phyloP scores from a whole-genome alignment of 495 filamentous ascomycete species.

The Penicillium waksmanii region DNA sequence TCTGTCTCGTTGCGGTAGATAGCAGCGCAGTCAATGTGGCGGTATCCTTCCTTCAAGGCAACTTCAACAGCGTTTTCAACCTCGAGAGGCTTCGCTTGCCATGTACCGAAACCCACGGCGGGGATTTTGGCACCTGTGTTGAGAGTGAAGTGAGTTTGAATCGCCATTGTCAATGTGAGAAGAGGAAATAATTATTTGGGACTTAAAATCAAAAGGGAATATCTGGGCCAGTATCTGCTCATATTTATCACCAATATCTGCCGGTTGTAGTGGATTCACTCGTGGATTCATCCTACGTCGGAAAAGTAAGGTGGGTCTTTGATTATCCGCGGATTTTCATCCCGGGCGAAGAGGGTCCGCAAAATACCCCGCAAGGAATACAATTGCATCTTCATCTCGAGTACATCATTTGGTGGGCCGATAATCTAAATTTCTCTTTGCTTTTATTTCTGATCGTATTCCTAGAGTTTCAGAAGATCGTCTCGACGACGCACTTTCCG shows the following conservation, averaged over 20 bases:
- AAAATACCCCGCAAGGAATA: neutral
- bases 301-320: slow-evolving; percentile 1
- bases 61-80: slow-evolving; percentile 41
- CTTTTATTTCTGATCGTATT: neutral
- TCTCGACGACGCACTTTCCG: neutral
- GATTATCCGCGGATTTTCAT: slow-evolving; percentile 1
- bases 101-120: slow-evolving; percentile 40
- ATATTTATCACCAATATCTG: slow-evolving; percentile 4
- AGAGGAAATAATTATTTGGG: neutral
- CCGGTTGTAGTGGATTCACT: neutral
- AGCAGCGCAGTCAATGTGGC: slow-evolving; percentile 72
- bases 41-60: slow-evolving; percentile 63
- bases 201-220: neutral
- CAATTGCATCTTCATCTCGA: neutral
- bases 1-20: slow-evolving; percentile 72
- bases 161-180: slow-evolving; percentile 30
- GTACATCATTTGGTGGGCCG: neutral
- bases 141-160: slow-evolving; percentile 43
- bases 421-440: neutral
- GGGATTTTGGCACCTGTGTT: slow-evolving; percentile 50
- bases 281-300: slow-evolving; percentile 1
- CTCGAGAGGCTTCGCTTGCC: slow-evolving; percentile 39
- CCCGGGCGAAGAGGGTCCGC: neutral
- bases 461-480: neutral
- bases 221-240: neutral